These are phyloP conservation scores for Thozetella sp. DNA, from an alignment of 495 filamentous ascomycete genomes.

Conservation along the genomic window DNA sequence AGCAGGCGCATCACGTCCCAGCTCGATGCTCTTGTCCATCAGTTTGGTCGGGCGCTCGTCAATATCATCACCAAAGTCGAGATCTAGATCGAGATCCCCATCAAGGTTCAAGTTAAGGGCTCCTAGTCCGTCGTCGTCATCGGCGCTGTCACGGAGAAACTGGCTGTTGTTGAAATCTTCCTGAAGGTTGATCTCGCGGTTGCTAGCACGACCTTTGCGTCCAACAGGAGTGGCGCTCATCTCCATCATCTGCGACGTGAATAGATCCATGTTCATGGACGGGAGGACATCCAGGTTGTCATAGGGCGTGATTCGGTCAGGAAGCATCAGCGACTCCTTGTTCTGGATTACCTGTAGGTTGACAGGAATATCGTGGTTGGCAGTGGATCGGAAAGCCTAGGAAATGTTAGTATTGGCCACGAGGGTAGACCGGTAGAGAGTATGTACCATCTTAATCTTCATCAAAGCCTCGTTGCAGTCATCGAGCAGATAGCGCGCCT, in stretches of 20 bases:
- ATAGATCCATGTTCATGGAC: conserved; percentile 73
- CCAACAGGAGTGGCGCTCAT: conserved; percentile 47
- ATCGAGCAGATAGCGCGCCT: conserved; percentile 92
- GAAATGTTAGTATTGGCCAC: conserved; percentile 26
- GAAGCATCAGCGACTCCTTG: conserved; percentile 75
- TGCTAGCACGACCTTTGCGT: conserved; percentile 59
- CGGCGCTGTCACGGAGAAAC: conserved; percentile 66
- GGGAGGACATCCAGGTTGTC: conserved; percentile 72
- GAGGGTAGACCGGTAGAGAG: not conserved
- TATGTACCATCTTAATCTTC: conserved; percentile 94
- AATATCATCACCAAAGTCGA: conserved; percentile 62
- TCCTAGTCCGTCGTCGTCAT: conserved; percentile 51
- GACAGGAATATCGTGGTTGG: conserved; percentile 78
- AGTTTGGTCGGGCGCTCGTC: conserved; percentile 42
- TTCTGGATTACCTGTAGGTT: conserved; percentile 57
- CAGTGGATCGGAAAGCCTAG: conserved; percentile 76
- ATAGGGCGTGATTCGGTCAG: conserved; percentile 86
- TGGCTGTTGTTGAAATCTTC: conserved; percentile 65
- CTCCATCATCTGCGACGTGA: conserved; percentile 67
- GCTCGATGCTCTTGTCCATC: conserved; percentile 73
- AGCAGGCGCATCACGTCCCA: conserved; percentile 77
- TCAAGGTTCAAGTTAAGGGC: conserved; percentile 55
- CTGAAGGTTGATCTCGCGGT: conserved; percentile 65
- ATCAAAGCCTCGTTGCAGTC: conserved; percentile 96
- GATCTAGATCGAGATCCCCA: conserved; percentile 57